Percentiles rank a stretch among this genome's conserved stretches.
These are phyloP conservation scores for Mortierella alpina DNA, from an alignment of 192 early-diverging fungal genomes.

Conservation along the genomic window DNA sequence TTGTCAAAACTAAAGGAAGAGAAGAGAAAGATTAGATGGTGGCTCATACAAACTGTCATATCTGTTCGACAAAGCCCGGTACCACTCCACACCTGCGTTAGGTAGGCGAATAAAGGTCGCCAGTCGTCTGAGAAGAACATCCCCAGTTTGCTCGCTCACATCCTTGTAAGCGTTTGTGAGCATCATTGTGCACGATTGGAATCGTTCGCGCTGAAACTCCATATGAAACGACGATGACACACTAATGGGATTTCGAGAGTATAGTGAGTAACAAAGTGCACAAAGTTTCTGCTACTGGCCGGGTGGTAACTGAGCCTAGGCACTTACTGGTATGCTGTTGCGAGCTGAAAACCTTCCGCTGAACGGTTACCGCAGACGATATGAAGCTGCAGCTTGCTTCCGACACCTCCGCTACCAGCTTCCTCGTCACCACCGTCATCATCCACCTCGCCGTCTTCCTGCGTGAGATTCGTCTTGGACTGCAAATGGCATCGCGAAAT, in stretches of 20 bases:
- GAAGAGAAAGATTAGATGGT: background rate
- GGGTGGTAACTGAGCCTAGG: background rate
- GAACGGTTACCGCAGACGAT: conserved; percentile 18
- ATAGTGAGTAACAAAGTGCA: background rate
- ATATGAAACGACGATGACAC: conserved; percentile 43
- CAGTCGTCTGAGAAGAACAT: conserved; percentile 9
- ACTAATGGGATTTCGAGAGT: background rate
- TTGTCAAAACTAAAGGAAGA: conserved; percentile 6
- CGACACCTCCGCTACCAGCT: background rate
- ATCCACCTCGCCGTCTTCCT: conserved; percentile 29
- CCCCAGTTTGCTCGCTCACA: background rate
- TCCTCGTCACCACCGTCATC: conserved; percentile 38
- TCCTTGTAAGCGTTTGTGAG: conserved; percentile 23
- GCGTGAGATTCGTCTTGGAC: conserved; percentile 18
- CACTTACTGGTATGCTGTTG: conserved; percentile 27
- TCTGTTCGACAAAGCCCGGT: no score
- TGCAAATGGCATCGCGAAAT: conserved; percentile 43
- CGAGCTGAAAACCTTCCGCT: conserved; percentile 2
- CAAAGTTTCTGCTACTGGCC: background rate
- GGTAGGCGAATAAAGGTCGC: conserved; percentile 17
- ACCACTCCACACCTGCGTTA: conserved; percentile 13
- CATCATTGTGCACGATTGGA: conserved; percentile 25
- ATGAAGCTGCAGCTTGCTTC: conserved; percentile 37
- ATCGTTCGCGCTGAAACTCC: conserved; percentile 48
- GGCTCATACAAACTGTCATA: background rate